These are phyloP conservation scores for Vanrija pseudolonga DNA, from an alignment of 1,284 basidiomycete species.

Conservation along the genomic window DNA sequence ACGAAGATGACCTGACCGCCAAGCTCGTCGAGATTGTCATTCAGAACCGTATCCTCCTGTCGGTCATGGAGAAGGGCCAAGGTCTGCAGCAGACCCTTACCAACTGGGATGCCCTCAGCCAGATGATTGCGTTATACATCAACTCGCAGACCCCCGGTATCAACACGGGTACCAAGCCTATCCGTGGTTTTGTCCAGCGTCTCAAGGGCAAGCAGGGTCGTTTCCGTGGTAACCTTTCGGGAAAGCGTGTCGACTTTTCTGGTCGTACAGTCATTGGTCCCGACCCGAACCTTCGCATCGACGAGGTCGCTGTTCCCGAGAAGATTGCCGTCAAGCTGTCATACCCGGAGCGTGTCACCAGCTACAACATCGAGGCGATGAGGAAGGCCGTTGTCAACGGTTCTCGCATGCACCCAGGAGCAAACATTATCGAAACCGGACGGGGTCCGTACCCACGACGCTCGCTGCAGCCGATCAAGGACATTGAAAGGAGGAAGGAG, in stretches of 20 bases:
- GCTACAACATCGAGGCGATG: constrained; percentile 81
- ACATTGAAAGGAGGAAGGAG: constrained; percentile 32
- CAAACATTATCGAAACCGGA: constrained; percentile 78
- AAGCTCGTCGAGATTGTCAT: constrained; percentile 98
- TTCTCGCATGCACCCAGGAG: constrained; percentile 87
- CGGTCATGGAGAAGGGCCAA: constrained; percentile 80
- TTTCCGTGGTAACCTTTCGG: constrained; percentile 96
- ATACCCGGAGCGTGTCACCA: constrained; percentile 92
- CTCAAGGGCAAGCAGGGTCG: constrained; percentile 99
- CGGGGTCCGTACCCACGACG: constrained; percentile 17
- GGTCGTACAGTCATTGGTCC: constrained; percentile 98
- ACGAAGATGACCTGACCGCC: constrained; percentile 97
- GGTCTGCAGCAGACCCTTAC: constrained; percentile 87
- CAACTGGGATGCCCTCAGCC: constrained; percentile 96
- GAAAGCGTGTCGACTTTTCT: constrained; percentile 99
- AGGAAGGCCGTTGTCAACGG: constrained; percentile 82
- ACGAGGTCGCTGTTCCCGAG: constrained; percentile 96
- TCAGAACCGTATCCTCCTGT: constrained; percentile 87
- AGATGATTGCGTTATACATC: constrained; percentile 95
- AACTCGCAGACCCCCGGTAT: constrained; percentile 96
- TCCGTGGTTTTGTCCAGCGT: constrained; percentile 95
- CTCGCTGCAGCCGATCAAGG: constrained; percentile 30
- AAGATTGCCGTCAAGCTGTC: constrained; percentile 94
- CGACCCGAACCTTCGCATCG: constrained; percentile 95
- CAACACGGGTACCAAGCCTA: constrained; percentile 78